A percentile compares a stretch with the other conserved stretches of the same genome.
These are phyloP conservation scores for Albugo candida DNA, from an alignment of 352 stramenopile species.

Conservation along the genomic window DNA sequence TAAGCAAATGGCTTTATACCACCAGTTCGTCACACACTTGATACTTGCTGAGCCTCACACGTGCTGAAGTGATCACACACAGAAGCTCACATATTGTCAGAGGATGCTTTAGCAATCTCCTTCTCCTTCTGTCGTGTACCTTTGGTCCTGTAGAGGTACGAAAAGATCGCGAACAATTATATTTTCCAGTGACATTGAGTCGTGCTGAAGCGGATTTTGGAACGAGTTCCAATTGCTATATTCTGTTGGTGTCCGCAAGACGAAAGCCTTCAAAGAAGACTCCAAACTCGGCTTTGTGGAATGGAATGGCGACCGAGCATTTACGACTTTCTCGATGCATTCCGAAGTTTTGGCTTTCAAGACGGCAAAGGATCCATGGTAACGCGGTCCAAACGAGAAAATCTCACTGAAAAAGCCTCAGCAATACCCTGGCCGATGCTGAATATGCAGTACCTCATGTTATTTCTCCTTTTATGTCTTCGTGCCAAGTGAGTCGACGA, in stretches of 20 bases:
- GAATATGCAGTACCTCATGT: slow-evolving; percentile 69
- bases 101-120: slow-evolving; percentile 57
- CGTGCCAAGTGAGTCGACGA: slow-evolving; percentile 20
- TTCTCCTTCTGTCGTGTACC: slow-evolving; percentile 18
- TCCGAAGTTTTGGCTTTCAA: slow-evolving; percentile 58
- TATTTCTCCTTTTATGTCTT: slow-evolving; percentile 52
- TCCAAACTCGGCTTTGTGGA: slow-evolving; percentile 13
- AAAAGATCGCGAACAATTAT: background rate
- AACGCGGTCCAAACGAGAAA: slow-evolving; percentile 31
- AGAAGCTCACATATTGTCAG: slow-evolving; percentile 36
- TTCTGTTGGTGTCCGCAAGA: background rate
- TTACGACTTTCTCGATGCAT: slow-evolving; percentile 57
- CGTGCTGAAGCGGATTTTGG: slow-evolving; percentile 31
- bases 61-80: slow-evolving; percentile 46
- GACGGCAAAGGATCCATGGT: slow-evolving; percentile 74
- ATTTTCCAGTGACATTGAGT: slow-evolving; percentile 18
- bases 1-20: slow-evolving; percentile 57
- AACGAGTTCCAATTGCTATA: slow-evolving; percentile 26
- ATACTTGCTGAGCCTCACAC: background rate
- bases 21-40: slow-evolving; percentile 28
- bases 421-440: slow-evolving; percentile 34
- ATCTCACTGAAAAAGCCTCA: slow-evolving; percentile 10
- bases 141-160: background rate
- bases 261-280: slow-evolving; percentile 1
- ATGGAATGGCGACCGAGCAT: slow-evolving; percentile 56